A percentile compares a stretch with the other conserved stretches of the same genome.
phyloP scores from a whole-genome alignment of 805 yeast genomes.

The Candida pseudoglaebosa region DNA sequence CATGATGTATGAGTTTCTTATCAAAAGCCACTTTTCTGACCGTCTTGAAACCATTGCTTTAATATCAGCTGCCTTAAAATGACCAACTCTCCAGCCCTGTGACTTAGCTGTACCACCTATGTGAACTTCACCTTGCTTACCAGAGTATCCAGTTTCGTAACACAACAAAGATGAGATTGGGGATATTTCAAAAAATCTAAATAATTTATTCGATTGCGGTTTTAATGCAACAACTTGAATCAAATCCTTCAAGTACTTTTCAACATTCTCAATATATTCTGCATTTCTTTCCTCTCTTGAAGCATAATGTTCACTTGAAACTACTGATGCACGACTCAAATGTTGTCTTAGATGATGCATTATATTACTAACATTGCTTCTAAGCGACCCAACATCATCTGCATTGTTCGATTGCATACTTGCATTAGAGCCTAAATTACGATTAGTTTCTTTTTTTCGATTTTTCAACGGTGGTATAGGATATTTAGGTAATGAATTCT shows the following conservation, averaged over 20 bases:
- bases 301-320: conserved; percentile 27
- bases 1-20: conserved; percentile 79
- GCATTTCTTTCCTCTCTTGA: conserved; percentile 26
- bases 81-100: conserved; percentile 96
- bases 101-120: conserved; percentile 79
- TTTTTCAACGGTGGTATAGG: conserved; percentile 38
- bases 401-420: background rate
- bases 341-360: conserved; percentile 27
- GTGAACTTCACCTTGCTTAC: conserved; percentile 85
- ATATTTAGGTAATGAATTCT: conserved; percentile 41
- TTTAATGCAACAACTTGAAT: conserved; percentile 57
- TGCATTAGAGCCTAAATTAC: background rate
- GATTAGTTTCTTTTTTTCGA: conserved; percentile 4
- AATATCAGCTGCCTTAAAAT: conserved; percentile 72
- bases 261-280: conserved; percentile 47
- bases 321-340: conserved; percentile 22
- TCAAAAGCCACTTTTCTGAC: conserved; percentile 86
- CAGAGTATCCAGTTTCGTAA: conserved; percentile 74
- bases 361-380: conserved; percentile 21
- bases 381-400: conserved; percentile 10
- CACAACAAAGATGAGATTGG: conserved; percentile 81
- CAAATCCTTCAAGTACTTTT: conserved; percentile 63
- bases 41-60: conserved; percentile 88
- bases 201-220: conserved; percentile 77
- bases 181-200: conserved; percentile 86